Evolutionary conservation across 345 rosid species (phyloP).

Genomic region (Syzygium jambos): DNA sequence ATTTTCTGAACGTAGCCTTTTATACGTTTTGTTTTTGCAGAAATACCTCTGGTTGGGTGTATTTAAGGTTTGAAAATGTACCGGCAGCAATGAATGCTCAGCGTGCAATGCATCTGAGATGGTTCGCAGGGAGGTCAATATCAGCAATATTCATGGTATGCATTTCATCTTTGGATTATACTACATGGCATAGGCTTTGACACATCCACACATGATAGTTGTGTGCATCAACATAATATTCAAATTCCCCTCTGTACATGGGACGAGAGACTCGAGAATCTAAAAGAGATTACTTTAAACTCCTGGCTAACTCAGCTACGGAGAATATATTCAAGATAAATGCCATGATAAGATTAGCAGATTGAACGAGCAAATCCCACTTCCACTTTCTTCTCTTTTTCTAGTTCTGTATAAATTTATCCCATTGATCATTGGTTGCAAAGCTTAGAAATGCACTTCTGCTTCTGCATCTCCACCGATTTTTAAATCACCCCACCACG

Average conservation of each 20-base stretch:
- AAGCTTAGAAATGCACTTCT: not conserved
- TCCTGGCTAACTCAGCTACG: not conserved
- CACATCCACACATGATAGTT: not conserved
- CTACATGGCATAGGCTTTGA: not conserved
- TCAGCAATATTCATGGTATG: slow-evolving; percentile 76
- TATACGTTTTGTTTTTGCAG: slow-evolving; percentile 21
- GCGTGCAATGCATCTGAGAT: slow-evolving; percentile 83
- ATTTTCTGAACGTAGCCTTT: not conserved
- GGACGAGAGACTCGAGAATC: not conserved
- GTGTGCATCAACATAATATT: not conserved
- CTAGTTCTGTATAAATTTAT: not conserved
- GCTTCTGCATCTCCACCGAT: not conserved
- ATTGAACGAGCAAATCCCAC: not conserved
- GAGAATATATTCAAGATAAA: not conserved
- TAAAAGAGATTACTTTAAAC: not conserved
- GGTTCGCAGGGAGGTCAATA: slow-evolving; percentile 87
- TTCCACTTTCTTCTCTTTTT: not conserved
- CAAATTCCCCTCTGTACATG: not conserved
- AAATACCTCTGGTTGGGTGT: slow-evolving; percentile 70
- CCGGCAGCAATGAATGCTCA: slow-evolving; percentile 64
- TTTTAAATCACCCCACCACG: not conserved
- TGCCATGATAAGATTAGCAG: not conserved
- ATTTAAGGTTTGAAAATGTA: slow-evolving; percentile 55
- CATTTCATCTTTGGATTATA: too few species aligned
- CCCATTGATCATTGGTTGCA: not conserved